Conservation (phyloP, 2,329 filamentous ascomycete genomes). For the Biscogniauxia mediterranea region DNA sequence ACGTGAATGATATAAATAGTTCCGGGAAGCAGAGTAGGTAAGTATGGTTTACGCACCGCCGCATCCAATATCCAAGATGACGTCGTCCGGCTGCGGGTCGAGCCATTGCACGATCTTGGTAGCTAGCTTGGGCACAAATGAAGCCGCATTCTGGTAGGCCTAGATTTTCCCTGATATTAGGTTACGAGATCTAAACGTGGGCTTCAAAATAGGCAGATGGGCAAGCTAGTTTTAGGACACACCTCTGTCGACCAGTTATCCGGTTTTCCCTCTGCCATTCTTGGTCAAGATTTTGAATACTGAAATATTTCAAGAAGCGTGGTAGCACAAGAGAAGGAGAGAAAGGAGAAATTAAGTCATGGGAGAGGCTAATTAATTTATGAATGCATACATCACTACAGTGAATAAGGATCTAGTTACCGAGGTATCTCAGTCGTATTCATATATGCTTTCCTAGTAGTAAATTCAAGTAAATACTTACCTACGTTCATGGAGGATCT, state of each 20-base stretch:
- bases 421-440: background rate
- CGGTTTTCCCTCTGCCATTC: conserved; percentile 25
- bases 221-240: background rate
- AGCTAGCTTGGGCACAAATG: conserved; percentile 63
- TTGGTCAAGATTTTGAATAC: conserved; percentile 4
- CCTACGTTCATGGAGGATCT: background rate
- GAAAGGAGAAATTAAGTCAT: too few species aligned
- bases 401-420: too few species aligned
- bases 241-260: conserved; percentile 44
- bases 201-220: background rate
- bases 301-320: too few species aligned
- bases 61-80: conserved; percentile 62
- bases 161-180: conserved; percentile 24
- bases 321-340: too few species aligned
- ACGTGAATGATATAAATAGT: too few species aligned
- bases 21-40: background rate
- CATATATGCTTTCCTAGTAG: background rate
- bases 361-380: too few species aligned
- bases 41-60: conserved; percentile 45
- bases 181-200: background rate
- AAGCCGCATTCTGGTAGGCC: conserved; percentile 60
- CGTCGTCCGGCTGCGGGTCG: conserved; percentile 55
- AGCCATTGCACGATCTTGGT: conserved; percentile 58
- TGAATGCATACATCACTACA: too few species aligned
- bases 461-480: too few species aligned